A percentile compares a stretch with the other conserved stretches of the same genome.
These are phyloP conservation scores for Trichoderma sp. DNA, from an alignment of 2,329 filamentous ascomycete genomes.

Conservation along the genomic window DNA sequence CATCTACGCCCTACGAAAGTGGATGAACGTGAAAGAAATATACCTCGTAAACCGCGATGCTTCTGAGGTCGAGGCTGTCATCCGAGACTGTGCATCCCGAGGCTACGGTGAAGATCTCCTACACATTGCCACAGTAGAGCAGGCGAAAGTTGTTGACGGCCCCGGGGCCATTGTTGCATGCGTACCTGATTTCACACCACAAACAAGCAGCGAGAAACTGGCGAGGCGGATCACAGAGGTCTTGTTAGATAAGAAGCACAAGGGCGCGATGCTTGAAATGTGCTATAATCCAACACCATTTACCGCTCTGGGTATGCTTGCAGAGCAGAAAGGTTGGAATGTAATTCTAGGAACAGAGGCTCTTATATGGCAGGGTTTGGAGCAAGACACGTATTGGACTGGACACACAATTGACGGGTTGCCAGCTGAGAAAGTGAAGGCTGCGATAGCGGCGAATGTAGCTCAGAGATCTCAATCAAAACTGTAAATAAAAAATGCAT, in stretches of 20 bases:
- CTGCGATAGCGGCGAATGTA: slow-evolving; percentile 5
- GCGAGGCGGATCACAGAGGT: slow-evolving; percentile 4
- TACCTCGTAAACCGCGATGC: slow-evolving; percentile 7
- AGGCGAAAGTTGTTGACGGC: not conserved
- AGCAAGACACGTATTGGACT: slow-evolving; percentile 15
- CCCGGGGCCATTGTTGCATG: slow-evolving; percentile 11
- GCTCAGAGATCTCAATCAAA: slow-evolving; percentile 8
- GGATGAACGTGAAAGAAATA: slow-evolving; percentile 13
- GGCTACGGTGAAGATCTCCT: slow-evolving; percentile 6
- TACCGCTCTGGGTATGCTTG: slow-evolving; percentile 5
- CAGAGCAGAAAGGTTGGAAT: slow-evolving; percentile 9
- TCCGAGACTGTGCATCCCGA: not conserved
- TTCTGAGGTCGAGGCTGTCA: slow-evolving; percentile 6
- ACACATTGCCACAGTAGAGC: not conserved
- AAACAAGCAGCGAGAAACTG: not conserved
- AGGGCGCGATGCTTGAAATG: slow-evolving; percentile 15
- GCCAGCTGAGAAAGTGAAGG: slow-evolving; percentile 11
- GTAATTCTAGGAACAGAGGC: slow-evolving; percentile 12
- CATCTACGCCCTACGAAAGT: slow-evolving; percentile 11
- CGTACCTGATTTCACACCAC: slow-evolving; percentile 2
- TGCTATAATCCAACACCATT: slow-evolving; percentile 12
- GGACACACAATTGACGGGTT: not conserved
- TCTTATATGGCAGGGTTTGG: slow-evolving; percentile 14
- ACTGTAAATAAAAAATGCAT: not conserved
- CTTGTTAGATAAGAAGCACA: slow-evolving; percentile 5